Evolutionary conservation across 352 stramenopile species (phyloP).

Genomic region (Aphanomyces stellatus): DNA sequence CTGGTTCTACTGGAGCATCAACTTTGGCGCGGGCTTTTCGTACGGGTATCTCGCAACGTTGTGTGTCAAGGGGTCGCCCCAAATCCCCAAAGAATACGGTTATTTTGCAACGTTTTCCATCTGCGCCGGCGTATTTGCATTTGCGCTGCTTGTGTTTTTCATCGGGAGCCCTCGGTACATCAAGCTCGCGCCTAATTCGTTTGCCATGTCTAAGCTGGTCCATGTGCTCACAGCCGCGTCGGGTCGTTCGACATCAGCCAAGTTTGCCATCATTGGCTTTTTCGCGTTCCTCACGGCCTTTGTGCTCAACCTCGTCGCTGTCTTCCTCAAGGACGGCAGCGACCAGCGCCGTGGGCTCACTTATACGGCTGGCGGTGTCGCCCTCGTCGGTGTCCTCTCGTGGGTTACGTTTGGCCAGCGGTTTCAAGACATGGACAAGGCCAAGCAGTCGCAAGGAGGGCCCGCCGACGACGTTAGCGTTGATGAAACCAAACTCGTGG

Average conservation of each 20-base stretch:
- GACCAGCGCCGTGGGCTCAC: slow-evolving; percentile 37
- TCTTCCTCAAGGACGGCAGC: slow-evolving; percentile 36
- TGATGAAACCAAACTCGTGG: slow-evolving; percentile 43
- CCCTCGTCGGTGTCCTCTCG: slow-evolving; percentile 29
- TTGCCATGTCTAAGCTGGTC: slow-evolving; percentile 38
- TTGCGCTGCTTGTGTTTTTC: slow-evolving; percentile 35
- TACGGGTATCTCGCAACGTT: slow-evolving; percentile 72
- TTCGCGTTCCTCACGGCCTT: slow-evolving; percentile 32
- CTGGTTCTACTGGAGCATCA: slow-evolving; percentile 73
- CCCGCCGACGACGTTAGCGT: slow-evolving; percentile 31
- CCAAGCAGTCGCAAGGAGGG: slow-evolving; percentile 33
- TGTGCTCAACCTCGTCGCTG: slow-evolving; percentile 42
- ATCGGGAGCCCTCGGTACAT: slow-evolving; percentile 40
- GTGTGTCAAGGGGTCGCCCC: slow-evolving; percentile 54
- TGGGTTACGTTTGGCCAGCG: slow-evolving; percentile 42
- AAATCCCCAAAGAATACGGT: slow-evolving; percentile 58
- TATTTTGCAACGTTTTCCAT: slow-evolving; percentile 73
- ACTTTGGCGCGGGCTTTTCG: slow-evolving; percentile 56
- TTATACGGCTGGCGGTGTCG: slow-evolving; percentile 31
- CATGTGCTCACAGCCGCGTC: slow-evolving; percentile 27
- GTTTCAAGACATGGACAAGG: slow-evolving; percentile 35
- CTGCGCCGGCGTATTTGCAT: slow-evolving; percentile 31
- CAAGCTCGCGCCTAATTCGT: slow-evolving; percentile 31
- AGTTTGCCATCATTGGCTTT: slow-evolving; percentile 31
- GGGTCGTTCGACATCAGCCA: slow-evolving; percentile 24